Percentiles rank a stretch among this genome's conserved stretches.
phyloP scores from a whole-genome alignment of 169 alveolate species.

The Eimeria tenella region DNA sequence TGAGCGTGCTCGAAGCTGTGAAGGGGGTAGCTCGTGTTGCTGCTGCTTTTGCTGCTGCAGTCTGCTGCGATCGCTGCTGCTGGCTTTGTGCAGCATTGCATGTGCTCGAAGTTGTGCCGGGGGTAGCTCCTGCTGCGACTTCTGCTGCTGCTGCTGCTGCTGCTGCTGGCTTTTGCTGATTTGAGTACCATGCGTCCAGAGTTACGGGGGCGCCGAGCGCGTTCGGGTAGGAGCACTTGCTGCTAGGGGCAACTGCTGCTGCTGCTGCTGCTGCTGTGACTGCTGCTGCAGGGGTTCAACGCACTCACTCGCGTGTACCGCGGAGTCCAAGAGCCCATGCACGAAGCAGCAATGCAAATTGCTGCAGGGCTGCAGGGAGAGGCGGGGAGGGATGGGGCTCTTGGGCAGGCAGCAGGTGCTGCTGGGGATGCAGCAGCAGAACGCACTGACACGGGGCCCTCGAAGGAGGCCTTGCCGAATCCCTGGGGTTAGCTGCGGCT shows the following conservation, averaged over 20 bases:
- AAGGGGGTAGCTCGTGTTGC: not conserved
- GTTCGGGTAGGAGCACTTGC: not conserved
- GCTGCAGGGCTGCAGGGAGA: constrained; percentile 2
- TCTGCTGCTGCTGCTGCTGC: not conserved
- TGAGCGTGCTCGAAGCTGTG: not conserved
- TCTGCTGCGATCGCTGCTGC: constrained; percentile 8
- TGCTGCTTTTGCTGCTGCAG: constrained; percentile 9
- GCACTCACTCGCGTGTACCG: constrained; percentile 84
- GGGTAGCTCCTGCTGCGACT: constrained; percentile 2
- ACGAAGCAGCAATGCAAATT: constrained; percentile 82
- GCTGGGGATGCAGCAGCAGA: constrained; percentile 8
- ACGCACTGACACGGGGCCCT: not conserved
- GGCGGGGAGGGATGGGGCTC: not conserved
- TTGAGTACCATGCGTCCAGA: not conserved
- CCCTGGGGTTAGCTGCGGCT: constrained; percentile 79
- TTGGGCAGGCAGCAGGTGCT: not conserved
- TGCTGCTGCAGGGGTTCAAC: constrained; percentile 82
- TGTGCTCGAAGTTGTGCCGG: not conserved
- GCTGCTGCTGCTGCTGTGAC: not conserved
- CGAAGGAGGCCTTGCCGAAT: constrained; percentile 74
- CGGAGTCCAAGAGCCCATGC: constrained; percentile 86
- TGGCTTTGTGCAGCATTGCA: not conserved
- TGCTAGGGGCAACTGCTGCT: not conserved
- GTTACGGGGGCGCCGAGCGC: not conserved
- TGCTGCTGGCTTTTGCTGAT: not conserved